A percentile compares a stretch with the other conserved stretches of the same genome.
Conservation (phyloP, 2,329 filamentous ascomycete genomes). For the Chaetothyriales sp. region DNA sequence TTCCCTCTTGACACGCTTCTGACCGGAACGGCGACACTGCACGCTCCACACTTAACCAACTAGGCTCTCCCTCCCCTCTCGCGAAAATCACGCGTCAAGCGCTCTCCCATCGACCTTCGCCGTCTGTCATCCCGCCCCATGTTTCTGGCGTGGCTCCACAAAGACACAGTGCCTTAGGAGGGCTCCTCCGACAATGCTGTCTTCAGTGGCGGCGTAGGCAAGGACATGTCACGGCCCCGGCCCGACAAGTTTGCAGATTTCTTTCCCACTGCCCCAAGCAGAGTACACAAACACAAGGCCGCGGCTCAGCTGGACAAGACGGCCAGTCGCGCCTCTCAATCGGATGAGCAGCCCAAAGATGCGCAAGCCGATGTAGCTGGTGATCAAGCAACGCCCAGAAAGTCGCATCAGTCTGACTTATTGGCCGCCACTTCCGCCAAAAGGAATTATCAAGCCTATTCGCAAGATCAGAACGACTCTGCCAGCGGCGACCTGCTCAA, state of each 20-base stretch:
- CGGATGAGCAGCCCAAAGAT: constrained; percentile 12
- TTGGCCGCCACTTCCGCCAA: constrained; percentile 7
- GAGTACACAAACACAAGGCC: constrained; percentile 34
- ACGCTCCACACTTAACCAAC: neutral
- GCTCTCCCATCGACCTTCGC: neutral
- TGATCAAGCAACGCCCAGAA: constrained; percentile 3
- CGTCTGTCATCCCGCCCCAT: neutral
- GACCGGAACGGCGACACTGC: neutral
- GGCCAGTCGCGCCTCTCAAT: constrained; percentile 3
- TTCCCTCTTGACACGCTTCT: neutral
- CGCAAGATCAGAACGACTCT: constrained; percentile 20
- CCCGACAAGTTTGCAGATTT: constrained; percentile 67
- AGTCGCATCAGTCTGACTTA: constrained; percentile 2
- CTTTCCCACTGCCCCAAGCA: constrained; percentile 63
- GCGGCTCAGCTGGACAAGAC: constrained; percentile 39
- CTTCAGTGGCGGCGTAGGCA: constrained; percentile 10
- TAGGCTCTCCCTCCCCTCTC: neutral
- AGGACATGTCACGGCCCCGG: constrained; percentile 58
- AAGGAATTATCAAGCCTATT: constrained; percentile 19
- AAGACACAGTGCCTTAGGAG: neutral
- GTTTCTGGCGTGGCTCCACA: neutral
- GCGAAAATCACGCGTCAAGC: neutral
- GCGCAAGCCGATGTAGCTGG: constrained; percentile 6
- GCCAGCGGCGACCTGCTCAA: constrained; percentile 50
- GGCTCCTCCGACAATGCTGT: constrained; percentile 12